Conservation (phyloP, 495 filamentous ascomycete species). For the Podospora didyma region DNA sequence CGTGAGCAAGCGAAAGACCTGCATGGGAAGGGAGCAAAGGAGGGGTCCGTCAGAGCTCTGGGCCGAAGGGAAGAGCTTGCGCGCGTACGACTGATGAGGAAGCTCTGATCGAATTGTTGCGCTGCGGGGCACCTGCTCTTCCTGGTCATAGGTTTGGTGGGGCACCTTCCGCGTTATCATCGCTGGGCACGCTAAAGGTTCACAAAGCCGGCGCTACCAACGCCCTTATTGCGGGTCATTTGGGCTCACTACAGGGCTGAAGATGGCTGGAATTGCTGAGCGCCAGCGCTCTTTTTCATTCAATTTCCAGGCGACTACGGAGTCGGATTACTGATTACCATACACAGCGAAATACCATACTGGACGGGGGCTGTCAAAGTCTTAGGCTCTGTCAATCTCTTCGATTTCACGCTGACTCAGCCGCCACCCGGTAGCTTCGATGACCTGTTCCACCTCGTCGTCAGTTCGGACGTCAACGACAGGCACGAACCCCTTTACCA, state of each 20-base stretch:
- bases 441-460: background rate
- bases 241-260: no score
- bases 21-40: background rate
- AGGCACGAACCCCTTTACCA: background rate
- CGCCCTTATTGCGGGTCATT: background rate
- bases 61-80: background rate
- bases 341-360: no score
- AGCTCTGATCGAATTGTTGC: slow-evolving; percentile 5
- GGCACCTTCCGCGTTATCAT: background rate
- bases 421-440: background rate
- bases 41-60: background rate
- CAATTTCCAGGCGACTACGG: no score
- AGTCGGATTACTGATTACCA: no score
- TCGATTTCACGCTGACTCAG: background rate
- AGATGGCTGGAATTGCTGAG: no score
- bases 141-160: background rate
- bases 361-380: no score
- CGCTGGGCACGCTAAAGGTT: background rate
- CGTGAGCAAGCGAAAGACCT: background rate
- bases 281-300: no score
- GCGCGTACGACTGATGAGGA: background rate
- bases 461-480: background rate
- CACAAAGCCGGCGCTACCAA: background rate
- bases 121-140: background rate
- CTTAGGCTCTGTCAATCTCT: no score